Evolutionary conservation across 768 basidiomycete genomes (phyloP), one percentile per base, ranked within the genome.

Genomic region (Leccinum imitatum): DNA sequence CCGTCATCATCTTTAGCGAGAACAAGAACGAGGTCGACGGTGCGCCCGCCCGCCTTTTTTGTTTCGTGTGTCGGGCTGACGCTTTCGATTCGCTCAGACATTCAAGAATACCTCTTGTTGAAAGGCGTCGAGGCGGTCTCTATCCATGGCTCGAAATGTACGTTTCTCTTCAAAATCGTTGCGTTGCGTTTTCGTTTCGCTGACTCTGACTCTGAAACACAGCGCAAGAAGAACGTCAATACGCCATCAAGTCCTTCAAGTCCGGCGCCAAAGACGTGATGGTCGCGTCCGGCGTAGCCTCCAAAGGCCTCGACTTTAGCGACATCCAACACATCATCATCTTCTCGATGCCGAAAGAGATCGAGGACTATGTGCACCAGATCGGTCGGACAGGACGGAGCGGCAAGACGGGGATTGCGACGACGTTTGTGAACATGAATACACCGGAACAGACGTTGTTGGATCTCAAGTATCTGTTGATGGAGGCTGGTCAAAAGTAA

Each of bases 1-100:
- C 97, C 2, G 95, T 96, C 53, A 97, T 98, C 75, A 84, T 98
- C 59, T 99, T 99, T 74, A 94, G 91, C 64, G 97, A 99, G 72
- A 98, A 96, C 78, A 99, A 99, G 81, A 98, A 99, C 71, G 97
- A 99, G 73, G 97, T 99, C n/a, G 97, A 99, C 70, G 95, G 95
- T 95, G 64, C 67, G 31, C 31, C 31, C 3, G 31, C 31, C 33
- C 23, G 27, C 27, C 27, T 0, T 6, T 50, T 5, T 31, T 3
- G 3, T 9, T 21, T 6, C 31, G 10, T 3, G 6, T 33, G n/a
- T 52, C n/a, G 6, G 6, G 11, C 31, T 33, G 51, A 52, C 51
- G 13, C 31, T 9, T 19, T 31, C 17, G 17, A 13, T 1, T 46
- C 11, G 4, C 19, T 6, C 66, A 96, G 96, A 99, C 73, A 99